Percentiles rank a stretch among this genome's conserved stretches.
These are phyloP conservation scores for Arachnomyces sp. DNA, from an alignment of 2,329 filamentous ascomycete species.

Conservation along the genomic window DNA sequence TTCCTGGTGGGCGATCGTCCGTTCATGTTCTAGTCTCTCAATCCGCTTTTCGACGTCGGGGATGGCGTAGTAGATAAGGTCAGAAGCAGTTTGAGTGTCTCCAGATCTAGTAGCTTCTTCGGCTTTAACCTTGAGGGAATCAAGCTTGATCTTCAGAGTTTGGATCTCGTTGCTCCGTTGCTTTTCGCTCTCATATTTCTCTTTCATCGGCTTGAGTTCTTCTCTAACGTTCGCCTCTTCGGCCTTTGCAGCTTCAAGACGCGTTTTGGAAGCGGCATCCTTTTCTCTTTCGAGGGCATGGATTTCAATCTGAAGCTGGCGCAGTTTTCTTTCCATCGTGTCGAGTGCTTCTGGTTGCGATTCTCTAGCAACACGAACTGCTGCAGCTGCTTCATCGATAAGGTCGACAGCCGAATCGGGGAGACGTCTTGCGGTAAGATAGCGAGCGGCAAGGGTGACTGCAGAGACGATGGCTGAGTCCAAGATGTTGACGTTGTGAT, in stretches of 20 bases:
- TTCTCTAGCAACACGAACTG: constrained; percentile 90
- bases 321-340: constrained; percentile 79
- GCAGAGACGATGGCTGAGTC: constrained; percentile 88
- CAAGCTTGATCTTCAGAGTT: constrained; percentile 88
- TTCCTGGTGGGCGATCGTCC: constrained; percentile 67
- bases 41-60: constrained; percentile 81
- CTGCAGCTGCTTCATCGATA: constrained; percentile 91
- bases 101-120: constrained; percentile 86
- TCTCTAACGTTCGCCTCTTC: constrained; percentile 93
- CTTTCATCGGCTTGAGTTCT: constrained; percentile 79
- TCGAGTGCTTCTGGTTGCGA: constrained; percentile 95
- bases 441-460: constrained; percentile 84
- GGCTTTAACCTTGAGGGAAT: constrained; percentile 80
- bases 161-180: constrained; percentile 85
- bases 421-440: constrained; percentile 80
- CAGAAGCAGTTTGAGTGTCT: constrained; percentile 79
- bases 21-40: constrained; percentile 69
- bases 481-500: constrained; percentile 94
- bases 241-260: constrained; percentile 72
- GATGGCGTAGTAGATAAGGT: constrained; percentile 95
- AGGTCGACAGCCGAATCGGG: constrained; percentile 96
- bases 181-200: constrained; percentile 94
- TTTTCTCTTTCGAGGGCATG: constrained; percentile 90
- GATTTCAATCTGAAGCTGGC: constrained; percentile 94
- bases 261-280: constrained; percentile 80